Evolutionary conservation across 345 rosid species (phyloP), one percentile per base, ranked within the genome.

Genomic region (Brassica carinata): DNA sequence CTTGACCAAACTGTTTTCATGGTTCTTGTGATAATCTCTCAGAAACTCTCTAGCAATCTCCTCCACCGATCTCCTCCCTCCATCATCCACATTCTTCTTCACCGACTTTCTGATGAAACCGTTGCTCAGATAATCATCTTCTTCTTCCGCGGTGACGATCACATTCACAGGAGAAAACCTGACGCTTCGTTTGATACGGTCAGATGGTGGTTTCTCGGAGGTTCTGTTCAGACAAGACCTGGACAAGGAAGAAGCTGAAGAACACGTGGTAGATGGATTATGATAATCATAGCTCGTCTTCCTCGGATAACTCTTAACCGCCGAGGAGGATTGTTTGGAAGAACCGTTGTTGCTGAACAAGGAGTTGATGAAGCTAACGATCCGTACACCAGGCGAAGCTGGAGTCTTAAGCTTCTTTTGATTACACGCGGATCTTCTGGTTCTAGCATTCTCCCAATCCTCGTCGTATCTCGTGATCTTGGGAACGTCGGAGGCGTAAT

Each of bases 211-310:
- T 74, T 88, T 90, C 17, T 85, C 94, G 7, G 89, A 85, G 71
- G 74, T 71, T 83, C 89, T 90, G 88, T 90, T 93, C 65, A 93
- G 69, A 74, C 96, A 92, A 7, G 98, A 93, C 43, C 94, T 87
- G 2, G 98, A 90, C 77, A 90, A 90, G 0, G 99, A 96, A 33
- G 98, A 87, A 64, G 92, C 89, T 7, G 99, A 89, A 43, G 99
- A 89, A 80, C 96, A 91, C 4, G 84, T 80, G 2, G 84, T 77
- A 5, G 80, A 85, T 19, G 86, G 87, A 26, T 93, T 84, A 40
- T 93, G 85, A 40, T 93, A 87, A 23, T 85, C 88, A 3, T 70
- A 77, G 17, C 84, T 78, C 14, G 14, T 73, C 64, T 68, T 81
- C 79, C 89, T 75, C 23, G 88, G 73, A 10, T 78, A 34, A 13